These are phyloP conservation scores for Diaporthe capsici DNA, from an alignment of 2,329 filamentous ascomycete genomes.

Conservation along the genomic window DNA sequence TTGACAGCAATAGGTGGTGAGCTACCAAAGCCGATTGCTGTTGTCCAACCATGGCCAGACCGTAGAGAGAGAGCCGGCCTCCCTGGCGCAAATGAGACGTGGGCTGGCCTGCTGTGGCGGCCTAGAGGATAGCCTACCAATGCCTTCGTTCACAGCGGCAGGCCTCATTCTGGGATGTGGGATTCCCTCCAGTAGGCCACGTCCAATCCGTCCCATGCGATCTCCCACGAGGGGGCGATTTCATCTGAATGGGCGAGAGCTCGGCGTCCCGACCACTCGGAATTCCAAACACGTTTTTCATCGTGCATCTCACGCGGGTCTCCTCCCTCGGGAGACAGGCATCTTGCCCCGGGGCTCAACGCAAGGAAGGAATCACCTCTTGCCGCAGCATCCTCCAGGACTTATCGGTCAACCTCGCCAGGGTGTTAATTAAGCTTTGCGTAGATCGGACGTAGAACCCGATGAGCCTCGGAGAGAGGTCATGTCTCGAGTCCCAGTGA, in stretches of 20 bases:
- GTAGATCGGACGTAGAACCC: neutral
- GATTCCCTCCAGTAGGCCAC: neutral
- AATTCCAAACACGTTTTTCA: neutral
- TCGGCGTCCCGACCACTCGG: constrained; percentile 20
- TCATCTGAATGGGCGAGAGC: neutral
- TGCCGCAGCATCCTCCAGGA: neutral
- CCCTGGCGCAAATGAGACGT: neutral
- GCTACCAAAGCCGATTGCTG: neutral
- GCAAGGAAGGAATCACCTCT: neutral
- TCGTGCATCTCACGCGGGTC: neutral
- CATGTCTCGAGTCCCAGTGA: neutral
- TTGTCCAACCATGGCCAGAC: constrained; percentile 1
- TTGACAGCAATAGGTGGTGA: neutral
- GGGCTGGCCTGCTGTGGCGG: constrained; percentile 2
- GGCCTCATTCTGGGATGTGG: neutral
- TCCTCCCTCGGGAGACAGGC: neutral
- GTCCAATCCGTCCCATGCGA: constrained; percentile 15
- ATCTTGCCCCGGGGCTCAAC: neutral
- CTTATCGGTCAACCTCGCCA: neutral
- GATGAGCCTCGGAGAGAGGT: neutral
- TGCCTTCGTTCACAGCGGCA: neutral
- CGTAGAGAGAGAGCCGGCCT: neutral
- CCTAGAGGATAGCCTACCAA: neutral
- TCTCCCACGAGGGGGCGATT: constrained; percentile 9
- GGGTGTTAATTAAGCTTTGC: constrained; percentile 15